Evolutionary conservation across 2,329 filamentous ascomycete genomes (phyloP).

Genomic region (Periconia sp.): DNA sequence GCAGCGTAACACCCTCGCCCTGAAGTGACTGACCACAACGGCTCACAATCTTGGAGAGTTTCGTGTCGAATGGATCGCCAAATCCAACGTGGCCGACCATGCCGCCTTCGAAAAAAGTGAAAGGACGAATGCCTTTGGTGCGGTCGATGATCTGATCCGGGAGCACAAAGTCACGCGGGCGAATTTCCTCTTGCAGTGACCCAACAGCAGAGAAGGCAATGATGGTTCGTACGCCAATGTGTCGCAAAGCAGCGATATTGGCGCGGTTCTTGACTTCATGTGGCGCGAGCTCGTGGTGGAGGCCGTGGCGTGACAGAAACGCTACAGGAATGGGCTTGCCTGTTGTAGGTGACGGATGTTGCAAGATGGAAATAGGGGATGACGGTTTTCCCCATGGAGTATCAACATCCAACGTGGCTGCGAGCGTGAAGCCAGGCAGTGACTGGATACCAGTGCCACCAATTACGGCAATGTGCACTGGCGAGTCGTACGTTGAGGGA

Average conservation of each 20-base stretch:
- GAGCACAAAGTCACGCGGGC: constrained; percentile 93
- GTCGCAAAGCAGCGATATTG: constrained; percentile 96
- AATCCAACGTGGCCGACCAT: constrained; percentile 94
- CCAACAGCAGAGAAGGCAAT: constrained; percentile 96
- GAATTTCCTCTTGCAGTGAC: constrained; percentile 87
- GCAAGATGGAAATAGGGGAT: constrained; percentile 79
- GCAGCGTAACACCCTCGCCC: constrained; percentile 81
- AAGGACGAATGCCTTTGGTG: constrained; percentile 90
- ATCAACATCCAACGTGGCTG: constrained; percentile 72
- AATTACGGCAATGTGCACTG: constrained; percentile 55
- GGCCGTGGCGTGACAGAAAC: constrained; percentile 90
- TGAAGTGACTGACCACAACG: constrained; percentile 75
- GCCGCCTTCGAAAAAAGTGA: constrained; percentile 92
- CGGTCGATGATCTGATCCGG: constrained; percentile 97
- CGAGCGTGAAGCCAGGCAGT: constrained; percentile 82
- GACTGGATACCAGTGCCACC: constrained; percentile 85
- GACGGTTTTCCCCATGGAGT: constrained; percentile 90
- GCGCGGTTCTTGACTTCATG: constrained; percentile 94
- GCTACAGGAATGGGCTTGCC: constrained; percentile 68
- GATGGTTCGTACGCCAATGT: constrained; percentile 84
- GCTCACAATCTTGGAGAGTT: constrained; percentile 74
- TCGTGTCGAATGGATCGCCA: constrained; percentile 88
- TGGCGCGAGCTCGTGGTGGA: constrained; percentile 84
- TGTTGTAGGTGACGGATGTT: constrained; percentile 74
- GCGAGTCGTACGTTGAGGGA: constrained; percentile 39